phyloP scores from a whole-genome alignment of 2,329 filamentous ascomycete genomes.

The Hypoxylon sp. region DNA sequence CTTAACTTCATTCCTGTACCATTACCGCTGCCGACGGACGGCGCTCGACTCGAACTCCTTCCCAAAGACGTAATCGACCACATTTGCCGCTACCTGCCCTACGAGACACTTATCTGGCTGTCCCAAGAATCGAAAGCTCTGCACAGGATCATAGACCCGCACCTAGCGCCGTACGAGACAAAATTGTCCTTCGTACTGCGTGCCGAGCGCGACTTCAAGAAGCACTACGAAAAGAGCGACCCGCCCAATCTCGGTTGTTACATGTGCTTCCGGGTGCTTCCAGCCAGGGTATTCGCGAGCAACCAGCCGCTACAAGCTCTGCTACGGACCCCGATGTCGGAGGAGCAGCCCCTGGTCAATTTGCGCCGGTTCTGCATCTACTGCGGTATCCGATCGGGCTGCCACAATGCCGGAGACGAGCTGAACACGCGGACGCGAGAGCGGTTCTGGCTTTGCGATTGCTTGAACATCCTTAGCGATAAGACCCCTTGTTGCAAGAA shows the following conservation, averaged over 20 bases:
- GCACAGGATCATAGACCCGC: conserved; percentile 28
- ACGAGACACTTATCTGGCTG: conserved; percentile 38
- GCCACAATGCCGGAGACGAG: conserved; percentile 36
- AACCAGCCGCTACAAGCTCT: conserved; percentile 31
- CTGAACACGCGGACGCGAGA: conserved; percentile 22
- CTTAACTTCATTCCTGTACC: conserved; percentile 17
- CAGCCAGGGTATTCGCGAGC: conserved; percentile 30
- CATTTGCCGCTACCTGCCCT: conserved; percentile 36
- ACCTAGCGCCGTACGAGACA: conserved; percentile 30
- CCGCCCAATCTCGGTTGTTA: conserved; percentile 41
- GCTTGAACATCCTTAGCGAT: conserved; percentile 19
- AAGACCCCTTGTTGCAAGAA: conserved; percentile 18
- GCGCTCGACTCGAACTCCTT: conserved; percentile 23
- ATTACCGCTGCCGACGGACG: conserved; percentile 11
- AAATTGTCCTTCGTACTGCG: conserved; percentile 35
- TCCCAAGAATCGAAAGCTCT: conserved; percentile 22
- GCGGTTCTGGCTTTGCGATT: conserved; percentile 38
- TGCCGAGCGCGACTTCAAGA: conserved; percentile 40
- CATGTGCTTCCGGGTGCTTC: conserved; percentile 37
- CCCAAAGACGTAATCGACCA: conserved; percentile 31
- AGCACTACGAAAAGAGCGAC: conserved; percentile 32
- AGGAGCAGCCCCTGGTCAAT: conserved; percentile 20
- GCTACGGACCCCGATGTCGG: neutral
- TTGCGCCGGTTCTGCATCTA: conserved; percentile 45
- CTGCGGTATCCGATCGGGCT: conserved; percentile 40